phyloP scores from a whole-genome alignment of 2,329 filamentous ascomycete genomes.

The Botrytis pseudocinerea region DNA sequence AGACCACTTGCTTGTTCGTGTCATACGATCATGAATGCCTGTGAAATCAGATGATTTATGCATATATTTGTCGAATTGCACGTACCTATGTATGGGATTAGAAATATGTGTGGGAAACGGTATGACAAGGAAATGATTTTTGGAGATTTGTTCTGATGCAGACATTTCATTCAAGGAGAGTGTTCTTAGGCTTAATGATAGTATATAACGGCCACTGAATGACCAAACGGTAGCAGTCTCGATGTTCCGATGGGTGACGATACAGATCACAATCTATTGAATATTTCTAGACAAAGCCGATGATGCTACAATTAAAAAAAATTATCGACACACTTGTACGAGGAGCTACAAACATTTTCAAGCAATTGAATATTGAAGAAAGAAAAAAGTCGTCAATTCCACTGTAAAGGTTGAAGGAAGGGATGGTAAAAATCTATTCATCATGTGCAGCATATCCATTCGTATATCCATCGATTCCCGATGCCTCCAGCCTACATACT shows the following conservation, averaged over 20 bases:
- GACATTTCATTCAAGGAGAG: background rate
- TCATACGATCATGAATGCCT: background rate
- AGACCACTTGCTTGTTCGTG: slow-evolving; percentile 4
- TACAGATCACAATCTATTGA: background rate
- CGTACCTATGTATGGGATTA: background rate
- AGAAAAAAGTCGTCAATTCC: background rate
- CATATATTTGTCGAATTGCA: background rate
- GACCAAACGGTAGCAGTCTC: background rate
- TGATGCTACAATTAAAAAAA: background rate
- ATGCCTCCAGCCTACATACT: background rate
- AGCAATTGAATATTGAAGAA: background rate
- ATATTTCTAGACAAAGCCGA: background rate
- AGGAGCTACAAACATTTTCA: background rate
- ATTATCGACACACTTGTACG: background rate
- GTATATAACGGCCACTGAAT: background rate
- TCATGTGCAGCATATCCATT: background rate
- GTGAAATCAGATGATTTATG: background rate
- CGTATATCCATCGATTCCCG: background rate
- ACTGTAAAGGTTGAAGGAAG: background rate
- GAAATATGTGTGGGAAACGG: background rate
- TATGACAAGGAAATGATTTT: background rate
- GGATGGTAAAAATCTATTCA: background rate
- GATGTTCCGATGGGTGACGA: background rate
- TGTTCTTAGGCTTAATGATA: background rate
- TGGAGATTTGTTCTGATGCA: background rate